Conservation (phyloP, 2,329 filamentous ascomycete species). For the Talaromyces pinophilus region DNA sequence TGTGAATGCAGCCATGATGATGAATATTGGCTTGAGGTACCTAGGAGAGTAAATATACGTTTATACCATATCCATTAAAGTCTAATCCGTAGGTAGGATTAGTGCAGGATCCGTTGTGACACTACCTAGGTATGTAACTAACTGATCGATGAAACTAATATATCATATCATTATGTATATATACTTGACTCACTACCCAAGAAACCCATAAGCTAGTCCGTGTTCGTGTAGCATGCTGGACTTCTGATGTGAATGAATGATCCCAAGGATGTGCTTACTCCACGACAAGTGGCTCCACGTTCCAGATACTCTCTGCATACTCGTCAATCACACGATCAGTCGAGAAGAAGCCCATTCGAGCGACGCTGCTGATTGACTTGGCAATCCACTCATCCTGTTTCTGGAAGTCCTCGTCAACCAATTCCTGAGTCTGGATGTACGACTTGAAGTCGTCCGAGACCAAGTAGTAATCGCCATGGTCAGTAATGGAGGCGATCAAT, state of each 20-base stretch:
- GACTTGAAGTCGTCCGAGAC: slow-evolving; percentile 97
- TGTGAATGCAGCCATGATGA: not conserved
- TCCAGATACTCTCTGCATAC: slow-evolving; percentile 98
- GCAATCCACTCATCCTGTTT: slow-evolving; percentile 91
- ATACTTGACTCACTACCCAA: not conserved
- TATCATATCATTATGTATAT: slow-evolving; percentile 4
- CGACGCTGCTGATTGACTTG: slow-evolving; percentile 84
- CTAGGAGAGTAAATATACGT: not conserved
- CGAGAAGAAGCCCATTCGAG: slow-evolving; percentile 96
- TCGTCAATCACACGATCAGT: slow-evolving; percentile 94
- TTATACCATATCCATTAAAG: not conserved
- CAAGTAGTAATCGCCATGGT: slow-evolving; percentile 96
- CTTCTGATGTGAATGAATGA: not conserved
- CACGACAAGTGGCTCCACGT: slow-evolving; percentile 74
- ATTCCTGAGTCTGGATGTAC: slow-evolving; percentile 84
- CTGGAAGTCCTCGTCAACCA: slow-evolving; percentile 89
- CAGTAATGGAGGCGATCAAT: slow-evolving; percentile 78
- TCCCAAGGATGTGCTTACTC: slow-evolving; percentile 3
- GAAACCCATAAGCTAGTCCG: not conserved
- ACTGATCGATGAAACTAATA: too few relatives aligned
- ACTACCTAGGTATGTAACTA: too few relatives aligned
- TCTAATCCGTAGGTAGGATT: not conserved
- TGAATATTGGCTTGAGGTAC: not conserved
- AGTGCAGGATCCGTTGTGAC: not conserved
- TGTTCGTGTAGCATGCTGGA: not conserved